These are phyloP conservation scores for Colletotrichum sansevieriae DNA, from an alignment of 2,329 filamentous ascomycete genomes.

Conservation along the genomic window DNA sequence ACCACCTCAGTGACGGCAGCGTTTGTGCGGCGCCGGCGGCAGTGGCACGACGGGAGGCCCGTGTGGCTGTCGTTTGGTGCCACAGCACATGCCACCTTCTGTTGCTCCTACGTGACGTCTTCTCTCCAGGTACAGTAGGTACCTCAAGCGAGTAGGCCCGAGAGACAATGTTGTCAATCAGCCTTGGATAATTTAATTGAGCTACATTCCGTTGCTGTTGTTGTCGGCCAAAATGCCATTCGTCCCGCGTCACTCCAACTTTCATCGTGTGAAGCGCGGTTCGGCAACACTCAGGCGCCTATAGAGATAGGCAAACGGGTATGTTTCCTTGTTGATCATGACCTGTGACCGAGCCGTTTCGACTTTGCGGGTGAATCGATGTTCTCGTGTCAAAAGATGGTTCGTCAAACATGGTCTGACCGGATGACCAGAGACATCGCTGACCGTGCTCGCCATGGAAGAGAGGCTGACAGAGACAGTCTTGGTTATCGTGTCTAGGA, in stretches of 20 bases:
- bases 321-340: background rate
- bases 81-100: slow-evolving; percentile 18
- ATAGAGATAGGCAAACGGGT: background rate
- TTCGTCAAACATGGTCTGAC: background rate
- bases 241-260: background rate
- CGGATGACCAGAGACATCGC: slow-evolving; percentile 15
- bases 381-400: background rate
- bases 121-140: background rate
- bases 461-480: slow-evolving; percentile 22
- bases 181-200: background rate
- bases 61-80: slow-evolving; percentile 32
- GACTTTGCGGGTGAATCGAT: background rate
- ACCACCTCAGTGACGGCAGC: background rate
- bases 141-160: background rate
- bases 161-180: background rate
- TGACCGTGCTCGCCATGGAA: slow-evolving; percentile 16
- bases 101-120: background rate
- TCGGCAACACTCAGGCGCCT: background rate
- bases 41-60: slow-evolving; percentile 27
- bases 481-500: slow-evolving; percentile 19
- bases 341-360: background rate
- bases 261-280: slow-evolving; percentile 4
- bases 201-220: slow-evolving; percentile 8
- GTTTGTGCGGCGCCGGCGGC: slow-evolving; percentile 15
- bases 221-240: slow-evolving; percentile 7